Conservation (phyloP, 2,329 filamentous ascomycete genomes). For the Pseudogymnoascus sp. region DNA sequence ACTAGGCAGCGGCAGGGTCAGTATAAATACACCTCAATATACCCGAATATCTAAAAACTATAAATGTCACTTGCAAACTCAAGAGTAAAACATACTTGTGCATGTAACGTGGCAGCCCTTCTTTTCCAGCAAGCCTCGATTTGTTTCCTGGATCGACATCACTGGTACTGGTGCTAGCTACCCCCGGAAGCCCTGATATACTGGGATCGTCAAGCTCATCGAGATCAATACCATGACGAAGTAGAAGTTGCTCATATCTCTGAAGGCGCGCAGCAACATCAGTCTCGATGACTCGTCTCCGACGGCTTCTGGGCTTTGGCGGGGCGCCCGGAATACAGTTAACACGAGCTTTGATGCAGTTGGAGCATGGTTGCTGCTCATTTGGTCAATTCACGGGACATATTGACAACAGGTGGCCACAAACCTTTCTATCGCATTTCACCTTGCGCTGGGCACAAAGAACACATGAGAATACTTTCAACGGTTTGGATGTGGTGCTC, state of each 20-base stretch:
- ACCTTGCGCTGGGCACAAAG: constrained; percentile 25
- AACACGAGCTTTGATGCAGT: constrained; percentile 21
- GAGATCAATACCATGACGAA: constrained; percentile 22
- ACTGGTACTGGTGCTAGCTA: not conserved
- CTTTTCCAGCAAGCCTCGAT: constrained; percentile 12
- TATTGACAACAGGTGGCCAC: not conserved
- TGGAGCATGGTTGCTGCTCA: constrained; percentile 21
- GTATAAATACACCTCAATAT: not conserved
- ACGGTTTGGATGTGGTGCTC: not conserved
- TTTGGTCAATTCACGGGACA: not conserved
- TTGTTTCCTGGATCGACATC: constrained; percentile 13
- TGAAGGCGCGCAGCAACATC: constrained; percentile 22
- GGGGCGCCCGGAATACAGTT: constrained; percentile 20
- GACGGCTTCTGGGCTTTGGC: constrained; percentile 20
- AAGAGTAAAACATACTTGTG: not conserved
- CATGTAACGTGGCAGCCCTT: not conserved
- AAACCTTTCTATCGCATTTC: constrained; percentile 20
- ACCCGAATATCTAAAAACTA: constrained; percentile 24
- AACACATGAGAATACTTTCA: constrained; percentile 17
- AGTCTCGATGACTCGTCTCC: constrained; percentile 23
- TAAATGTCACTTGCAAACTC: constrained; percentile 14
- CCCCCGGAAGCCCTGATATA: not conserved
- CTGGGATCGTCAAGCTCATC: constrained; percentile 20
- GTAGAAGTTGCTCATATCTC: constrained; percentile 21
- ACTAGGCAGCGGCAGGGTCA: constrained; percentile 13